Percentiles rank a stretch among this genome's conserved stretches.
Conservation (phyloP, 202 grass and related monocot genomes). For the Hordeum pubiflorum region DNA sequence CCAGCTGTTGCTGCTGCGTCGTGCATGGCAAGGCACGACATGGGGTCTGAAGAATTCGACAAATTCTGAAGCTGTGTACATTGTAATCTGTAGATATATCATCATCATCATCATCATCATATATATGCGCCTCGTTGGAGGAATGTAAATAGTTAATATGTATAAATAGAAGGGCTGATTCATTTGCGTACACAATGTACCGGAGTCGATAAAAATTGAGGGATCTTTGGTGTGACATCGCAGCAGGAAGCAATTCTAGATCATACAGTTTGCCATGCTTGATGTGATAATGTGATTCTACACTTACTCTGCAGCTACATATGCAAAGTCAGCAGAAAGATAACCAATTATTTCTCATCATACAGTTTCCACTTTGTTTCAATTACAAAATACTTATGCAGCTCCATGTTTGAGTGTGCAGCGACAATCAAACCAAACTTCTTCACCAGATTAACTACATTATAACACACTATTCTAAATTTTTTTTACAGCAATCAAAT, state of each 20-base stretch:
- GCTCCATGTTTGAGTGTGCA: not conserved
- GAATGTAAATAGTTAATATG: constrained; percentile 28
- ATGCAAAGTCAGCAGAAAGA: not conserved
- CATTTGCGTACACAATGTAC: not conserved
- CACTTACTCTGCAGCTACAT: not conserved
- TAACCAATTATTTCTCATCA: not conserved
- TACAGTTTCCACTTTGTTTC: not conserved
- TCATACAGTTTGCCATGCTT: not conserved
- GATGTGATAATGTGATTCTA: not conserved
- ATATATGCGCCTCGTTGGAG: not conserved
- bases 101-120: not conserved
- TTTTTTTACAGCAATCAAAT: not conserved
- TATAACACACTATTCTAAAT: not conserved
- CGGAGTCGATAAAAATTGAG: not conserved
- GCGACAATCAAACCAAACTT: not conserved
- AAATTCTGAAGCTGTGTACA: constrained; percentile 17
- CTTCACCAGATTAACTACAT: not conserved
- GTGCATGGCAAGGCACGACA: not conserved
- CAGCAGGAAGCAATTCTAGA: not conserved
- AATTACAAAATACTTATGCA: not conserved
- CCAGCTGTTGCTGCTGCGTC: not conserved
- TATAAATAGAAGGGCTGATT: not conserved
- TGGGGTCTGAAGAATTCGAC: constrained; percentile 21
- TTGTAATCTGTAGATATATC: not conserved
- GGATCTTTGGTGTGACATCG: not conserved